Evolutionary conservation across 208 protist genomes (phyloP).

Genomic region (Lotmaria passim): DNA sequence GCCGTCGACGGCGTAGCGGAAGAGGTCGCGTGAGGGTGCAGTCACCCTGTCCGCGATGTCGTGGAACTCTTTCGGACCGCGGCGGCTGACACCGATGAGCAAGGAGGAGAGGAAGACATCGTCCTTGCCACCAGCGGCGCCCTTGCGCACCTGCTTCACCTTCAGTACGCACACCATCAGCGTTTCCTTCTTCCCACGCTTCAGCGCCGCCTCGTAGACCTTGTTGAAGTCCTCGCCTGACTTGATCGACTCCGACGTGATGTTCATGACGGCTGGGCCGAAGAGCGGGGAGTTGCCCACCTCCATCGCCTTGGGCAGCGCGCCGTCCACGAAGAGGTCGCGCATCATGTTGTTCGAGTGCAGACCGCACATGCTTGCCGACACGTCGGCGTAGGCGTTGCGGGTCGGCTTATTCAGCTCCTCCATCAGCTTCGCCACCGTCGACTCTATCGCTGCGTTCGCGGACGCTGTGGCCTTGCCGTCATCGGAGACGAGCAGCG

Average conservation of each 20-base stretch:
- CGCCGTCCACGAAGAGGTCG: slow-evolving; percentile 40
- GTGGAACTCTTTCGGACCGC: slow-evolving; percentile 36
- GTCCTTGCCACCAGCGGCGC: slow-evolving; percentile 11
- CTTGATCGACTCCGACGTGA: slow-evolving; percentile 31
- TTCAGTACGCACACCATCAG: slow-evolving; percentile 51
- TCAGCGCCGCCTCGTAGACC: slow-evolving; percentile 34
- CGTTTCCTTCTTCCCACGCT: slow-evolving; percentile 30
- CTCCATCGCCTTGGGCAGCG: slow-evolving; percentile 32
- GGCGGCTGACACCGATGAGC: slow-evolving; percentile 43
- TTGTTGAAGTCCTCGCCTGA: slow-evolving; percentile 32
- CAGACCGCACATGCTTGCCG: slow-evolving; percentile 40
- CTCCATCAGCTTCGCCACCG: slow-evolving; percentile 35
- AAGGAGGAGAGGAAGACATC: slow-evolving; percentile 59
- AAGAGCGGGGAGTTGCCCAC: slow-evolving; percentile 58
- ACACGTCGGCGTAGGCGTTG: slow-evolving; percentile 36
- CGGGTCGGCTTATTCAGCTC: slow-evolving; percentile 22
- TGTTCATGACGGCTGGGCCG: slow-evolving; percentile 46
- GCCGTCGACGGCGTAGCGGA: slow-evolving; percentile 56
- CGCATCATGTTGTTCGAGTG: slow-evolving; percentile 34
- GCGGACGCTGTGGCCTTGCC: slow-evolving; percentile 30
- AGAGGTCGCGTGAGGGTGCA: slow-evolving; percentile 34
- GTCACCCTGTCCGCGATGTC: slow-evolving; percentile 37
- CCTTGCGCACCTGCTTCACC: slow-evolving; percentile 49
- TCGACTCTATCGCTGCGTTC: slow-evolving; percentile 26
- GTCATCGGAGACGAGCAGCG: slow-evolving; percentile 54